Base-by-base conservation (phyloP, 1,284 basidiomycete species). In the Cryptococcus sp. region DNA sequence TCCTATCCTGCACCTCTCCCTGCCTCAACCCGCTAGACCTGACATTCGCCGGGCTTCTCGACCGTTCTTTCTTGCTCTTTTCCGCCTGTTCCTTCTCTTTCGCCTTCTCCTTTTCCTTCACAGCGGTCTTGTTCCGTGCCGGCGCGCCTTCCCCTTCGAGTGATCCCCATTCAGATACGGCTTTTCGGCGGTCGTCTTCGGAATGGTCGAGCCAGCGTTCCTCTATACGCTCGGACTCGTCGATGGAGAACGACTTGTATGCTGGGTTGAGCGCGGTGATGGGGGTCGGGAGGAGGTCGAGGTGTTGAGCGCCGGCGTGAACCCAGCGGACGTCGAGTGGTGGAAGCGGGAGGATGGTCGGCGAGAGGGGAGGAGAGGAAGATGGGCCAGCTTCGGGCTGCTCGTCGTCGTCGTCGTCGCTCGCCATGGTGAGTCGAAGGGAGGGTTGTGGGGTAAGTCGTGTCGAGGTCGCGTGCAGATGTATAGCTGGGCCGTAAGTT, bases 181-280 rank as follows among this genome's bases (percentile, higher is more conserved):
- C 52, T 26, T 40, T 26, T 34, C 37, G 11, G 16, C 45, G 48
- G 31, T 45, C 40, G 24, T 51, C 46, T 14, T 34, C 37, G 12
- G 49, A 40, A 6, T 53, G 28, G 9, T 33, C 18, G 11, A 85
- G 80, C 54, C 85, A 79, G 39, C 80, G 49, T 4, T 57, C 55
- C 39, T 74, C 71, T 43, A 74, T 66, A 6, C 67, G 53, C 2
- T 52, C 33, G 11, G 63, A 70, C 55, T 73, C 70, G 25, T 58
- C 56, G 0, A 25, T 28, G 0, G 68, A 78, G 45, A 83, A 77
- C 1, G 85, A 79, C 60, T 88, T 88, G 63, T 68, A 74, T 0
- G 58, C 51, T 2, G 62, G 61, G 4, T 67, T 62, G n/a, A 59
- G 50, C 3, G 58, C 40, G 0, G 68, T 66, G 36, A 74, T 63